Evolutionary conservation across 768 basidiomycete genomes (phyloP).

Genomic region (Gautieria morchelliformis): DNA sequence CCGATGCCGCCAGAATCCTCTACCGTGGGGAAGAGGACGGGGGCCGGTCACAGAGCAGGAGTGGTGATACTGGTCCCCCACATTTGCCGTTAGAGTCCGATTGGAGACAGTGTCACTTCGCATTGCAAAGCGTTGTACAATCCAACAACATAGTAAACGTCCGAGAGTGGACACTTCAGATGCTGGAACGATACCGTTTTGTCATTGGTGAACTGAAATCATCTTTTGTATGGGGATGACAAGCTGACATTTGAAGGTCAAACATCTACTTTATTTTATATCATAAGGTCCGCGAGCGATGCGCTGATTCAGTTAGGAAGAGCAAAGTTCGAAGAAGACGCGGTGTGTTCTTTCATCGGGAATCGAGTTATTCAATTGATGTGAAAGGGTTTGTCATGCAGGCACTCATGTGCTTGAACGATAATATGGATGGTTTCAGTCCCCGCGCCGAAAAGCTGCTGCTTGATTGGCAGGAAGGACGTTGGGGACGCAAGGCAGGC

Average conservation of each 20-base stretch:
- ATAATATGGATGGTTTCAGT: conserved; percentile 6
- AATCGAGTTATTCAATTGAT: not conserved
- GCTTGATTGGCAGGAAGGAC: conserved; percentile 8
- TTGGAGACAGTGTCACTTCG: not conserved
- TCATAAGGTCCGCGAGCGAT: not conserved
- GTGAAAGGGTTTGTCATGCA: not conserved
- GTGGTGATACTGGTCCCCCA: not conserved
- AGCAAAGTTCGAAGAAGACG: not conserved
- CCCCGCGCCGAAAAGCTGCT: conserved; percentile 3
- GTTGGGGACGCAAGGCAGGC: conserved; percentile 7
- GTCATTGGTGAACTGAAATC: conserved; percentile 19
- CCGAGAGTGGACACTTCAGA: conserved; percentile 21
- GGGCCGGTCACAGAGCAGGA: not conserved
- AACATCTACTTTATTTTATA: not conserved
- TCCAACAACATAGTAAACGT: conserved; percentile 4
- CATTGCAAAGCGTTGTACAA: not conserved
- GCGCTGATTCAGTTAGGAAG: not conserved
- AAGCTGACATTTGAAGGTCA: not conserved
- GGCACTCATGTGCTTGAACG: conserved; percentile 12
- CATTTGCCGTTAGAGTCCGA: conserved; percentile 5
- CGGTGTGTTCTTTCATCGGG: not conserved
- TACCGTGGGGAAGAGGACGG: not conserved
- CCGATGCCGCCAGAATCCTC: conserved; percentile 8
- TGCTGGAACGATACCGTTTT: conserved; percentile 27
- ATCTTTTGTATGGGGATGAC: not conserved